Base-by-base conservation (phyloP, 1,139 yeast genomes). In the Keqinozyma sinolaborantium region DNA sequence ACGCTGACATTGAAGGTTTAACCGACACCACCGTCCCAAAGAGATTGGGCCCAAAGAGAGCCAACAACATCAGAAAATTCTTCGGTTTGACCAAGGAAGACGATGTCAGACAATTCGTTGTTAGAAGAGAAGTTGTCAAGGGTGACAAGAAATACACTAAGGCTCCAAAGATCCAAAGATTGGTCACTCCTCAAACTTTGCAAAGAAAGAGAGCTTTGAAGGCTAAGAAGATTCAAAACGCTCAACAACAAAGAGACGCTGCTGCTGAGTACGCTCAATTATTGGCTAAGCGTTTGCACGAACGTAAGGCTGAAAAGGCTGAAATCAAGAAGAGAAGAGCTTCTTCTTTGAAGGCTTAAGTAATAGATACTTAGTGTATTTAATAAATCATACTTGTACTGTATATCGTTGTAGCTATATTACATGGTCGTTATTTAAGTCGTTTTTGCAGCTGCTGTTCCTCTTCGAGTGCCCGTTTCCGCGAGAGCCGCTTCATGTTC, bases 31-130 rank as follows among this genome's bases (percentile, higher is more conserved):
- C 94, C 66, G 83, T 83, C 62, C 95, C 97, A 77, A 90, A 90
- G 84, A 88, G 97, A 81, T 84, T 90, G 66, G 98, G 97, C 63
- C 98, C 98, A 75, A 92, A 92, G 95, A 88, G 97, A 83, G 98
- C 98, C 66, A 88, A 87, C 94, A 75, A 90, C 88, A 92, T 92
- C 70, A 88, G 97, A 83, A 88, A 88, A 75, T 90, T 92, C 95
- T 92, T 86, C 64, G 97, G 97, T 77, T 83, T 92, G 67, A 71
- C 96, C 75, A 88, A 90, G 83, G 95, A 87, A 70, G 96, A 87
- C 62, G 96, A 87, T 64, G 96, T 87, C 47, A 75, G 81, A 73
- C 82, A 90, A 78, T 92, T 79, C 71, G 98, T 92, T 59, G 84
- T 92, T 65, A 94, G 97, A 80, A 94, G 98, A 77, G 97, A 90